Evolutionary conservation across 2,329 filamentous ascomycete species (phyloP).

Genomic region (Thielaviopsis cerberus): DNA sequence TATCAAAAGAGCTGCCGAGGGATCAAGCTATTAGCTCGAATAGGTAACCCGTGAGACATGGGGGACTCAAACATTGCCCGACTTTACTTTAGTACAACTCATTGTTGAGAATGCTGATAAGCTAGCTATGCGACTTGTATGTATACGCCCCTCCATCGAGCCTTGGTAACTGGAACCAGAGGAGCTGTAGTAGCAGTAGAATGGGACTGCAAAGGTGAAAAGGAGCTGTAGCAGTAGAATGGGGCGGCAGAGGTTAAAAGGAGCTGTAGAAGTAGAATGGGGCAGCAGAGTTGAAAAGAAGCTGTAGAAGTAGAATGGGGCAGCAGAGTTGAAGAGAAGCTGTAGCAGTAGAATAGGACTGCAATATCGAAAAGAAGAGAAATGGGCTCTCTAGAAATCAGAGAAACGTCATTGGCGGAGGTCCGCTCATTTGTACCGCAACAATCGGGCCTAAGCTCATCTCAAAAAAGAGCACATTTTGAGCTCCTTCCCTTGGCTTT

Average conservation of each 20-base stretch:
- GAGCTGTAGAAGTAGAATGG: background rate
- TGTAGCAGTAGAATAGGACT: too few relatives aligned
- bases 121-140: background rate
- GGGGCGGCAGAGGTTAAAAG: too few relatives aligned
- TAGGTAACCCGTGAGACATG: slow-evolving; percentile 32
- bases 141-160: background rate
- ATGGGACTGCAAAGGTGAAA: too few relatives aligned
- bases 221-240: background rate
- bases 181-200: too few relatives aligned
- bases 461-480: background rate
- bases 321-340: too few relatives aligned
- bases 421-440: background rate
- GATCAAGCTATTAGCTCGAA: background rate
- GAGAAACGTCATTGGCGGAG: background rate
- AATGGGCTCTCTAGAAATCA: background rate
- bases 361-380: background rate
- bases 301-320: too few relatives aligned
- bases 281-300: background rate
- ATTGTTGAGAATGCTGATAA: background rate
- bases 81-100: background rate
- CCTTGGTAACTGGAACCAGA: background rate
- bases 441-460: background rate
- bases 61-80: slow-evolving; percentile 31
- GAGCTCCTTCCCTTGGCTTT: too few relatives aligned
- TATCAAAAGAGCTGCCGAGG: background rate